Conservation (phyloP, 345 rosid species). For the Cochlearia excelsa region DNA sequence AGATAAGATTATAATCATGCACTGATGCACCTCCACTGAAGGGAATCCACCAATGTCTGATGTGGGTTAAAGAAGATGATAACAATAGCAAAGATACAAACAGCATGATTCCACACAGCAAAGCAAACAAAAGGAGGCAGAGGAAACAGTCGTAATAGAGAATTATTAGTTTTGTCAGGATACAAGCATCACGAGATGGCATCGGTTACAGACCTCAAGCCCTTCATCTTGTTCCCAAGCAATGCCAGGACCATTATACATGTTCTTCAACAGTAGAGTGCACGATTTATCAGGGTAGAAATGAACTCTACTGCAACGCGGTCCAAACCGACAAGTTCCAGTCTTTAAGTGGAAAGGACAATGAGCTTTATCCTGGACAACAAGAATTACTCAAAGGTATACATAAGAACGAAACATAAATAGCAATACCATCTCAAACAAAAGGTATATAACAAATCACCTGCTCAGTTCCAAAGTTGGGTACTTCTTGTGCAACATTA, state of each 20-base stretch:
- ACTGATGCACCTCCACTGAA: constrained; percentile 51
- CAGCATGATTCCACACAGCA: constrained; percentile 19
- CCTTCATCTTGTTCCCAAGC: constrained; percentile 98
- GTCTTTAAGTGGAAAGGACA: constrained; percentile 97
- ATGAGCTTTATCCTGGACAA: constrained; percentile 86
- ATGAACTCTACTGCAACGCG: constrained; percentile 93
- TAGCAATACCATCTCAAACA: constrained; percentile 9
- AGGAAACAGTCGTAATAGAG: constrained; percentile 9
- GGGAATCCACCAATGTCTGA: constrained; percentile 54
- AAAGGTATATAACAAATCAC: constrained; percentile 33
- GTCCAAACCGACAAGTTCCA: constrained; percentile 96
- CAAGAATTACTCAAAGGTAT: constrained; percentile 5
- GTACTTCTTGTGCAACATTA: constrained; percentile 79
- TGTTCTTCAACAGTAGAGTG: constrained; percentile 87
- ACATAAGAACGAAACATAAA: neutral
- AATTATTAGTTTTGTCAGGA: constrained; percentile 53
- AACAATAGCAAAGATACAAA: constrained; percentile 27
- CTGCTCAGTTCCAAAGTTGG: constrained; percentile 95
- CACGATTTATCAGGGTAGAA: constrained; percentile 83
- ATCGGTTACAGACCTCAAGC: constrained; percentile 96
- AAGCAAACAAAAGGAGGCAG: constrained; percentile 18
- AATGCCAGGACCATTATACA: constrained; percentile 95
- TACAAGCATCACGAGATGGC: constrained; percentile 70
- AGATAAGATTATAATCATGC: constrained; percentile 47
- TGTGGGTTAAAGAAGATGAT: constrained; percentile 54